Base-by-base conservation (phyloP, 2,329 filamentous ascomycete genomes). In the Aphanocladium album region DNA sequence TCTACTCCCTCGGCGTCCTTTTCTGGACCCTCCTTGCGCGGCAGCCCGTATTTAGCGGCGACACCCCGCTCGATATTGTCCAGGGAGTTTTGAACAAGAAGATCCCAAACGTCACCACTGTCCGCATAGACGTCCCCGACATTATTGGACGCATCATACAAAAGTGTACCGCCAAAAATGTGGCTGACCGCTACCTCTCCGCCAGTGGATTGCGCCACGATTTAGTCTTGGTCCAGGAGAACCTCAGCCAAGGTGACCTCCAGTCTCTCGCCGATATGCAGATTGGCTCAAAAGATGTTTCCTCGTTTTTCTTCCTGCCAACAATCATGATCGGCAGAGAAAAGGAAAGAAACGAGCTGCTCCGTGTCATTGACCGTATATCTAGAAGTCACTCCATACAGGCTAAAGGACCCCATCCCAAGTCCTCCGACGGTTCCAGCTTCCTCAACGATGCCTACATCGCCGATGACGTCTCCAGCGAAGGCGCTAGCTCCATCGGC, bases 131-230 rank as follows among this genome's bases (percentile, higher is more conserved):
- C 69, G 81, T 96, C 6, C 93, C 93, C 0, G 90, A 96, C 61
- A 88, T 89, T 8, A 79, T 97, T 46, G 89, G 89, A 1, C 83
- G 84, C 35, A 89, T 97, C 47, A 91, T 98, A 45, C 89, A 93
- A 70, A 96, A 92, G 71, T 96, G 96, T 83, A 96, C 92, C 0
- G 87, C 91, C 62, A 96, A 96, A 73, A 89, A 88, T 62, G 90
- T 96, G 52, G 84, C 86, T 60, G 93, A 97, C 61, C 86, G 93
- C 16, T 98, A 97, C 71, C 89, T 96, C 68, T 96, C 91, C 6
- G 89, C 90, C 1, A 92, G 90, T 62, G 93, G 93, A 2, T 81
- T 97, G 62, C 91, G 91, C 65, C 82, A 90, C 68, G 93, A 98
- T 71, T 76, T 98, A 54, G 74, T 86, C 56, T 82, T 87, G 67